Percentiles rank a stretch among this genome's conserved stretches.
Conservation (phyloP, 2,329 filamentous ascomycete genomes). For the Sporothrix humicola region DNA sequence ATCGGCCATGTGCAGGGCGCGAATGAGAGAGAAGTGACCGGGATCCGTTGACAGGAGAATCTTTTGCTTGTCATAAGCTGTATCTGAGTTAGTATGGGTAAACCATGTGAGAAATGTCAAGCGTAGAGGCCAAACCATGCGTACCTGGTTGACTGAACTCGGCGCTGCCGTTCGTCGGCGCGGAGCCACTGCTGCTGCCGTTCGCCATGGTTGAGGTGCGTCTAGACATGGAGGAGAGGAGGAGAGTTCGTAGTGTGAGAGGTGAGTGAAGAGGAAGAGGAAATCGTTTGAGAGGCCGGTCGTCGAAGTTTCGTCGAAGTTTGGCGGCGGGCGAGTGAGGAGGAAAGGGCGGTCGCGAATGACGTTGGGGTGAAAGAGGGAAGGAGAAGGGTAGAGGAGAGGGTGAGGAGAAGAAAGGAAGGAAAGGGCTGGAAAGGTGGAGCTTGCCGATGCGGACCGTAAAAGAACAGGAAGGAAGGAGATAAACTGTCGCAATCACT, state of each 20-base stretch:
- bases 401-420: conserved; percentile 2
- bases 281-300: not conserved
- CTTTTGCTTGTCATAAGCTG: conserved; percentile 72
- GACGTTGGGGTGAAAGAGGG: not conserved
- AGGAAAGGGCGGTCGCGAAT: not conserved
- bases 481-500: conserved; percentile 12
- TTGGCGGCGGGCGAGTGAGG: not conserved
- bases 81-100: not conserved
- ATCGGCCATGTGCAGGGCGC: conserved; percentile 78
- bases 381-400: not conserved
- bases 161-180: conserved; percentile 7
- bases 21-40: conserved; percentile 74
- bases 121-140: not conserved
- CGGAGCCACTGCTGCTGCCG: conserved; percentile 32
- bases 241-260: not conserved
- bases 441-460: conserved; percentile 17
- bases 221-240: conserved; percentile 36
- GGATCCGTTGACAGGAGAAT: conserved; percentile 70
- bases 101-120: not conserved
- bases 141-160: conserved; percentile 29
- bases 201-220: conserved; percentile 36
- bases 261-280: not conserved
- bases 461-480: not conserved
- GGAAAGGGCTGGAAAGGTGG: conserved; percentile 1
- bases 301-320: conserved; percentile 2